Conservation (phyloP, 352 stramenopile species). For the Globisporangium middletonii region DNA sequence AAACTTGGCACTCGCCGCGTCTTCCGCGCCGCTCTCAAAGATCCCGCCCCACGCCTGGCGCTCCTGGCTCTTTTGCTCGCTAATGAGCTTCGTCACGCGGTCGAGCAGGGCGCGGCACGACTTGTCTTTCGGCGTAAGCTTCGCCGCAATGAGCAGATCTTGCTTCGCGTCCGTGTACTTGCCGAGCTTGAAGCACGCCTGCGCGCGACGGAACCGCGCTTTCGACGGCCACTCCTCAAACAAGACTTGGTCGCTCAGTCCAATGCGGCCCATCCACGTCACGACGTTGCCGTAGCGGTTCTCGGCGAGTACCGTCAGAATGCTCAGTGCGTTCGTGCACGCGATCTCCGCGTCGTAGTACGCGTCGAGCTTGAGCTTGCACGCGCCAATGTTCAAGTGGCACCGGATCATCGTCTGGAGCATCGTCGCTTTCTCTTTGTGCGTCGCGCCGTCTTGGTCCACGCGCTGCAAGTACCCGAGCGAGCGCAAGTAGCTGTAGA, state of each 20-base stretch:
- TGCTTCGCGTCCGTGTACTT: slow-evolving; percentile 72
- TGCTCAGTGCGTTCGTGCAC: slow-evolving; percentile 78
- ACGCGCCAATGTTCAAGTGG: slow-evolving; percentile 81
- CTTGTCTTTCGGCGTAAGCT: slow-evolving; percentile 79
- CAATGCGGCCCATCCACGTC: slow-evolving; percentile 79
- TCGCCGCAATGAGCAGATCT: slow-evolving; percentile 71
- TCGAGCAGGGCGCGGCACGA: slow-evolving; percentile 72
- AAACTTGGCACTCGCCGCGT: slow-evolving; percentile 6
- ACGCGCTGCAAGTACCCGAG: slow-evolving; percentile 71
- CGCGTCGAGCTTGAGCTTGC: slow-evolving; percentile 71
- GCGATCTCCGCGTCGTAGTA: slow-evolving; percentile 69
- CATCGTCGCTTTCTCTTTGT: slow-evolving; percentile 85
- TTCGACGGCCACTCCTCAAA: slow-evolving; percentile 86
- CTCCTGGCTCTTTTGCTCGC: slow-evolving; percentile 72
- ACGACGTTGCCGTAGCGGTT: slow-evolving; percentile 79
- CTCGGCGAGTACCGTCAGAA: slow-evolving; percentile 67
- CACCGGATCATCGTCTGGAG: slow-evolving; percentile 88
- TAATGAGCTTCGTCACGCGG: slow-evolving; percentile 58
- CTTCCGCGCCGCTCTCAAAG: slow-evolving; percentile 40
- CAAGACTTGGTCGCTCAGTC: slow-evolving; percentile 70
- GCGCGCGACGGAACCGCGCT: slow-evolving; percentile 75
- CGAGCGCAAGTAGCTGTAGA: slow-evolving; percentile 70
- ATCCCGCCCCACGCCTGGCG: slow-evolving; percentile 80
- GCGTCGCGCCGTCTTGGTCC: slow-evolving; percentile 63
- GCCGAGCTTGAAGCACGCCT: slow-evolving; percentile 66